phyloP scores from a whole-genome alignment of 306 rosid genomes.

The Oxytropis ochrocephala region DNA sequence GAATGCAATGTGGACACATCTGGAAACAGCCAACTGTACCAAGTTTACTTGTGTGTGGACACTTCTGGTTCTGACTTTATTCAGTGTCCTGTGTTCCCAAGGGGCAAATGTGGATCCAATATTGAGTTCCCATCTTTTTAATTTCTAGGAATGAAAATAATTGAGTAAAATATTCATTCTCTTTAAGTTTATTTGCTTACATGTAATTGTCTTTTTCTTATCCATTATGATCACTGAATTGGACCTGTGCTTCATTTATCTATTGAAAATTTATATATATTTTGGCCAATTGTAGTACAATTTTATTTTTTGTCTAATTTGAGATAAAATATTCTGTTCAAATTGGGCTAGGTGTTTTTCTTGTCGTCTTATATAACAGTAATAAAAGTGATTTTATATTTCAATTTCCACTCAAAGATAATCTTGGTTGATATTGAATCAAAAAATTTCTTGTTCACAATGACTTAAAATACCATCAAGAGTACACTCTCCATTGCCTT shows the following conservation, averaged over 20 bases:
- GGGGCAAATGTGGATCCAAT: slow-evolving; percentile 19
- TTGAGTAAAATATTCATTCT: not conserved
- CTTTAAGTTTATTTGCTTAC: not conserved
- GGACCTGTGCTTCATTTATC: not conserved
- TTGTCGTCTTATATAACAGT: too few species aligned
- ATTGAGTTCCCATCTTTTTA: slow-evolving; percentile 53
- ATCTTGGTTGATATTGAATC: too few species aligned
- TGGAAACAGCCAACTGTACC: slow-evolving; percentile 38
- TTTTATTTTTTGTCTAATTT: too few species aligned
- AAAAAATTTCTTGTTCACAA: too few species aligned
- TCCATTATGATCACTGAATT: not conserved
- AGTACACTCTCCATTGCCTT: too few species aligned
- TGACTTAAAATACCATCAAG: too few species aligned
- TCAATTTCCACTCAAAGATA: too few species aligned
- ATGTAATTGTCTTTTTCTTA: not conserved
- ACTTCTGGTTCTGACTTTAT: slow-evolving; percentile 26
- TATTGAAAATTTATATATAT: not conserved
- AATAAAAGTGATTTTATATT: too few species aligned
- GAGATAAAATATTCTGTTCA: too few species aligned
- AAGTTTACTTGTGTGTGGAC: slow-evolving; percentile 51
- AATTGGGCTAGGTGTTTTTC: too few species aligned
- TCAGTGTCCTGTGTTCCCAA: slow-evolving; percentile 50
- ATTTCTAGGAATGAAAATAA: not conserved
- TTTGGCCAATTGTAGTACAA: not conserved
- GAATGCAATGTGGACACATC: slow-evolving; percentile 47